Evolutionary conservation across 2,329 filamentous ascomycete species (phyloP), one percentile per base, ranked within the genome.

Genomic region (Juglanconis oblonga): DNA sequence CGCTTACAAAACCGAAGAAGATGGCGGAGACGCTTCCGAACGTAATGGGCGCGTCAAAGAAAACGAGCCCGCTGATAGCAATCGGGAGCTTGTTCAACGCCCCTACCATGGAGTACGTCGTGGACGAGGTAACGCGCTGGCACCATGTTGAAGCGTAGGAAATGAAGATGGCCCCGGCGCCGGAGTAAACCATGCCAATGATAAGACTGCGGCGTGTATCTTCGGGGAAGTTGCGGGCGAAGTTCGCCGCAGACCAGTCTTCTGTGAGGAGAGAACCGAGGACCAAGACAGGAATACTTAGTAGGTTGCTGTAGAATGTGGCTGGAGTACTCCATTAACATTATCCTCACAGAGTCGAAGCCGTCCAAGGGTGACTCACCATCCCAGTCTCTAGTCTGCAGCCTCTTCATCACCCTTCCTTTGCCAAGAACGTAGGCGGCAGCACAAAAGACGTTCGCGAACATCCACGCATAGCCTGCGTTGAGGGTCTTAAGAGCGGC

Each of bases 131-230:
- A 65, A 97, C 91, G 67, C 95, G 93, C 65, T 99, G 96, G 73
- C 95, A 98, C 95, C 95, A 99, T 42, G 95, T 95, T 14, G 94
- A 97, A 72, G 92, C 96, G 83, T 99, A 99, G n/a, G 94, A 98
- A 76, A 99, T 99, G 79, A 97, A 97, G 71, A 98, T 93, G 54
- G 93, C 91, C 40, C 88, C 93, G 57, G 97, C 81, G 62, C 95
- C 95, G 5, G 95, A 97, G 76, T 98, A 90, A 70, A 98, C 79
- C 91, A 98, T 97, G 71, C 93, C 91, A 62, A 90, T 78, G 67
- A 96, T 83, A 68, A 97, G 87, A 67, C 81, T 84, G 75, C 91
- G 95, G 68, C 93, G 90, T 38, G 86, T 81, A 65, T 89, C 89
- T n/a, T 79, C 68, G 2, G 95, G 95, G 80, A 99, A 99, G 82